Conservation (phyloP, 2,329 filamentous ascomycete species). For the Exophiala xenobiotica region DNA sequence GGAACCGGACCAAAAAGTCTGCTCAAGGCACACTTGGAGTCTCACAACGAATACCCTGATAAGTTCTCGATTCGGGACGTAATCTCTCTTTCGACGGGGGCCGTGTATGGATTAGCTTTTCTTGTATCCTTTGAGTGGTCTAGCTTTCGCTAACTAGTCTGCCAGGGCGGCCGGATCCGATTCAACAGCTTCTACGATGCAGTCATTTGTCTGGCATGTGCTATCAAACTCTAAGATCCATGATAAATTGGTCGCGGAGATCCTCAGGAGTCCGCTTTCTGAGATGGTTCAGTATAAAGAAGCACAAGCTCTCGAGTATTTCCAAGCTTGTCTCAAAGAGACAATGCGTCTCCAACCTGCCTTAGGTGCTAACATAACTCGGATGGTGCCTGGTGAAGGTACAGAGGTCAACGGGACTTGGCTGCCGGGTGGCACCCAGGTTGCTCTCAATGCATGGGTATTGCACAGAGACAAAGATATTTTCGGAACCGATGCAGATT, state of each 20-base stretch:
- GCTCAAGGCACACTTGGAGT: conserved; percentile 51
- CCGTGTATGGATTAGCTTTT: too few relatives aligned
- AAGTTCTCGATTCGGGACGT: conserved; percentile 54
- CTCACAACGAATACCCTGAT: conserved; percentile 51
- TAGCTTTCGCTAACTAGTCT: too few relatives aligned
- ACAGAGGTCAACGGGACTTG: conserved; percentile 21
- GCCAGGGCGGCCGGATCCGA: conserved; percentile 53
- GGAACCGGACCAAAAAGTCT: conserved; percentile 34
- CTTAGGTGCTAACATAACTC: conserved; percentile 32
- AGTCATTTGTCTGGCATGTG: conserved; percentile 55
- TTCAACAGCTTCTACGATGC: conserved; percentile 60
- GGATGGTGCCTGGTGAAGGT: conserved; percentile 28
- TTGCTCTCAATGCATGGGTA: conserved; percentile 39
- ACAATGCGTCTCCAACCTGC: conserved; percentile 30
- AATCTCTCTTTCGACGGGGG: conserved; percentile 57
- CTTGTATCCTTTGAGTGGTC: too few relatives aligned
- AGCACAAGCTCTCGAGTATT: conserved; percentile 23
- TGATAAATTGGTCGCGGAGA: conserved; percentile 46
- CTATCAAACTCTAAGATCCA: conserved; percentile 43
- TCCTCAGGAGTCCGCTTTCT: conserved; percentile 27
- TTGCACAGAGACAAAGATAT: conserved; percentile 43
- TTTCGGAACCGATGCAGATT: conserved; percentile 41
- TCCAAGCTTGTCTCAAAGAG: conserved; percentile 29
- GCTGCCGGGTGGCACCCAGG: conserved; percentile 21
- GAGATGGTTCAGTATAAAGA: conserved; percentile 24